phyloP scores from a whole-genome alignment of 2,329 filamentous ascomycete species.

The Alternaria arborescens region DNA sequence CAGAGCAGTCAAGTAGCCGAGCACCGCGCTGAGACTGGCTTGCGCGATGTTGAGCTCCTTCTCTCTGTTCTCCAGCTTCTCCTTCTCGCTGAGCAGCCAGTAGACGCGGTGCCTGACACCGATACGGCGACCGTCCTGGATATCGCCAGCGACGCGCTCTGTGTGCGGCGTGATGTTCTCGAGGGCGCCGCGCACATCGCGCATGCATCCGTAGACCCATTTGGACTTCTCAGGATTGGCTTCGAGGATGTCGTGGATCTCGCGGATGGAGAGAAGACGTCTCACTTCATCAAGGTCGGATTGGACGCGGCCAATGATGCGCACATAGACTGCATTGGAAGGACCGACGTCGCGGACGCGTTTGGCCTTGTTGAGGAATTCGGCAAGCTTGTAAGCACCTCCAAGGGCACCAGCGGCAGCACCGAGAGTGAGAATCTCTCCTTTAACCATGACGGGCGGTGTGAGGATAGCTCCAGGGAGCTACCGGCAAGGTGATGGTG shows the following conservation, averaged over 20 bases:
- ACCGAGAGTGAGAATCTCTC: conserved; percentile 44
- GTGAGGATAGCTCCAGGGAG: conserved; percentile 13
- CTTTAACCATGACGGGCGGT: conserved; percentile 42
- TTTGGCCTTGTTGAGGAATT: conserved; percentile 49
- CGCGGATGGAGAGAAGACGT: conserved; percentile 48
- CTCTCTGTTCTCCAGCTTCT: conserved; percentile 50
- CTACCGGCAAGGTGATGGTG: conserved; percentile 16
- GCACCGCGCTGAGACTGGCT: conserved; percentile 46
- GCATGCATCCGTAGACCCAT: conserved; percentile 51
- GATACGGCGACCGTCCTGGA: conserved; percentile 47
- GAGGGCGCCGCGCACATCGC: conserved; percentile 48
- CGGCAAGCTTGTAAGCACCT: conserved; percentile 50
- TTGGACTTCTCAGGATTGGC: conserved; percentile 48
- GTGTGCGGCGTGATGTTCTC: conserved; percentile 51
- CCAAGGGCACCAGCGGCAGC: conserved; percentile 45
- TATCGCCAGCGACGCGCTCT: conserved; percentile 46
- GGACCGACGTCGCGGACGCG: conserved; percentile 48
- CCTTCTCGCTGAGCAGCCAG: conserved; percentile 52
- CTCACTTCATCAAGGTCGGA: conserved; percentile 50
- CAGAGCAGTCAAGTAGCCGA: conserved; percentile 46
- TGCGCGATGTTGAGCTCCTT: conserved; percentile 48
- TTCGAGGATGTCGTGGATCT: conserved; percentile 50
- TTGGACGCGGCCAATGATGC: conserved; percentile 49
- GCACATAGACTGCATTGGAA: conserved; percentile 51
- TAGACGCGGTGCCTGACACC: conserved; percentile 48